Percentiles rank a stretch among this genome's conserved stretches.
Evolutionary conservation across 2,329 filamentous ascomycete genomes (phyloP).

Genomic region (Pseudopithomyces chartarum): DNA sequence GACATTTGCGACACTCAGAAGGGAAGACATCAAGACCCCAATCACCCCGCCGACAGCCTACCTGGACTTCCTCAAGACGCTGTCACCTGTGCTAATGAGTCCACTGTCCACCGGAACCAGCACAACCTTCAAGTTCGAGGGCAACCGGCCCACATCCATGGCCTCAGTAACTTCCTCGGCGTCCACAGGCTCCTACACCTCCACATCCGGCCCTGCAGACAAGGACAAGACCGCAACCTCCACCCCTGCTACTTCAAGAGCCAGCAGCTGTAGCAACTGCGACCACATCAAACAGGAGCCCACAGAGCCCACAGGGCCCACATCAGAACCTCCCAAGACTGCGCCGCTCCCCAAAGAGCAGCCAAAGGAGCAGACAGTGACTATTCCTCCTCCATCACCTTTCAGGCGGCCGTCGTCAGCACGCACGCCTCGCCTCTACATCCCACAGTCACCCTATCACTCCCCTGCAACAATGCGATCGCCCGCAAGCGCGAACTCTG

Average conservation of each 20-base stretch:
- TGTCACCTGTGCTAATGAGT: conserved; percentile 72
- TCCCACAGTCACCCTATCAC: conserved; percentile 73
- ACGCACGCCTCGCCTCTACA: conserved; percentile 68
- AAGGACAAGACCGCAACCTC: conserved; percentile 34
- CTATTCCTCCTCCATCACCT: conserved; percentile 64
- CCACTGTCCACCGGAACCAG: conserved; percentile 66
- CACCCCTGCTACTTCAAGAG: conserved; percentile 42
- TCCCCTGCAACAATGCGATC: conserved; percentile 67
- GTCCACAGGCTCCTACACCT: conserved; percentile 42
- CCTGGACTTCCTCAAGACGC: conserved; percentile 86
- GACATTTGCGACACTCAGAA: conserved; percentile 65
- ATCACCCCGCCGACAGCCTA: conserved; percentile 91
- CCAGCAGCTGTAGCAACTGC: conserved; percentile 46
- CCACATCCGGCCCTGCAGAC: conserved; percentile 39
- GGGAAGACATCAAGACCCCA: conserved; percentile 74
- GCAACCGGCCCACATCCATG: conserved; percentile 43
- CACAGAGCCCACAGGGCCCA: no score
- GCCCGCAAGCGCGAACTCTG: conserved; percentile 64
- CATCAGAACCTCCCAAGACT: not conserved
- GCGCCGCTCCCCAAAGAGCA: conserved; percentile 47
- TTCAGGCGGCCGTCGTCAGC: conserved; percentile 68
- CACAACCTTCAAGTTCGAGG: conserved; percentile 55
- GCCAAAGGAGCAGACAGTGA: conserved; percentile 54
- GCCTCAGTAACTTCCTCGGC: conserved; percentile 44
- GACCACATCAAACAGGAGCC: conserved; percentile 41